Percentiles rank a stretch among this genome's conserved stretches.
Conservation (phyloP, 2,329 filamentous ascomycete genomes). For the Knufia petricola region DNA sequence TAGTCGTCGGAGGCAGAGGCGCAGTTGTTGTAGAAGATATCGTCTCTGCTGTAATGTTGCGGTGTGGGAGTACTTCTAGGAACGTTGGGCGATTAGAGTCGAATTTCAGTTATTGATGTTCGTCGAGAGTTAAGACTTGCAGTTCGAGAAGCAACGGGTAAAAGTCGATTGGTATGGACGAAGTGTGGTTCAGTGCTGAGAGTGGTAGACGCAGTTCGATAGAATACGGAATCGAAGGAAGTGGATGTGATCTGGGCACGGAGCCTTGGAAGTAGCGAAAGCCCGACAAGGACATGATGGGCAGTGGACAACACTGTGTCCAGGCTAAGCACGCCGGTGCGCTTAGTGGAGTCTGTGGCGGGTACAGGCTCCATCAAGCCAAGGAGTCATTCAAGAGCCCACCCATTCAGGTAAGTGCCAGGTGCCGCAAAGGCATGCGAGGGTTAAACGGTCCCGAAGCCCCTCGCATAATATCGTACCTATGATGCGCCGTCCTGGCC, state of each 20-base stretch:
- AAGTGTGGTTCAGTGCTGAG: not conserved
- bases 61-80: not conserved
- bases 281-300: not conserved
- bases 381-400: not conserved
- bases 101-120: not conserved
- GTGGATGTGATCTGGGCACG: not conserved
- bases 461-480: too few species aligned
- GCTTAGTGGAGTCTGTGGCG: not conserved
- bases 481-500: too few species aligned
- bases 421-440: not conserved
- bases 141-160: not conserved
- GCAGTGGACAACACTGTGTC: not conserved
- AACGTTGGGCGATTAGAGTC: not conserved
- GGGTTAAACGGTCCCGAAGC: too few species aligned
- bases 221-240: not conserved
- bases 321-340: not conserved
- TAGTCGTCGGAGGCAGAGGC: not conserved
- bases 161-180: not conserved
- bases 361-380: not conserved
- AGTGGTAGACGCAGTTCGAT: not conserved
- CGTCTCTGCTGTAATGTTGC: not conserved
- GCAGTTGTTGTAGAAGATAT: not conserved
- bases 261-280: not conserved
- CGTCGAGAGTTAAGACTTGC: not conserved
- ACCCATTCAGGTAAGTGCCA: not conserved